Evolutionary conservation across 2,329 filamentous ascomycete genomes (phyloP), one percentile per base, ranked within the genome.

Genomic region (Colletotrichum gigasporum): DNA sequence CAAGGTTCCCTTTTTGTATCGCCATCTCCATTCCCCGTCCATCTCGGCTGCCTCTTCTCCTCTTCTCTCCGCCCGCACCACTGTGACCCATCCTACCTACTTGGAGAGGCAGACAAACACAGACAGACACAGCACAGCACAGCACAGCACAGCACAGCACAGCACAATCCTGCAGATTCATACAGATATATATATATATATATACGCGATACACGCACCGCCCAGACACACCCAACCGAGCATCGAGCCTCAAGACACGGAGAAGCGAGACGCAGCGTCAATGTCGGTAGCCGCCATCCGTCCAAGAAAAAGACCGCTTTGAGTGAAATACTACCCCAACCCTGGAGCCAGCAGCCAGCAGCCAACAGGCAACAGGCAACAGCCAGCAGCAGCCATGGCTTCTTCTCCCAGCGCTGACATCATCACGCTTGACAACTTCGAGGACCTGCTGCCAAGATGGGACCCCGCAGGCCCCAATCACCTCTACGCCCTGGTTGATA

Each of bases 401-500:
- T 63, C n/a, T n/a, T n/a, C n/a, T n/a, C n/a, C 70, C 8, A 48
- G 73, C 34, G 73, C 78, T 32, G 77, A 83, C 69, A 74, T 83
- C 67, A 75, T 87, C 58, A 85, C 82, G 4, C 79, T 88, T 65
- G 81, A 83, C 16, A 85, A 86, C 69, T 79, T 85, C 63, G 71
- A 76, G 65, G 72, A 80, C 39, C 82, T 78, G 71, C 76, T 87
- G 70, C 80, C 82, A 34, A 71, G 71, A 74, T 87, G 85, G 85
- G 71, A 77, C 54, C 78, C 81, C 24, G 70, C 78, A 56, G 78
- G 76, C 42, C 69, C 78, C 55, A 85, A 74, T 70, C 84, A 87
- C 65, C 78, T 86, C 14, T 85, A 85, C 71, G 85, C 85, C 54
- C 75, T 88, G 54, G 85, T 88, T 58, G 85, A 88, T 68, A 87